phyloP scores from a whole-genome alignment of 306 rosid genomes.

The Casuarina equisetifolia region DNA sequence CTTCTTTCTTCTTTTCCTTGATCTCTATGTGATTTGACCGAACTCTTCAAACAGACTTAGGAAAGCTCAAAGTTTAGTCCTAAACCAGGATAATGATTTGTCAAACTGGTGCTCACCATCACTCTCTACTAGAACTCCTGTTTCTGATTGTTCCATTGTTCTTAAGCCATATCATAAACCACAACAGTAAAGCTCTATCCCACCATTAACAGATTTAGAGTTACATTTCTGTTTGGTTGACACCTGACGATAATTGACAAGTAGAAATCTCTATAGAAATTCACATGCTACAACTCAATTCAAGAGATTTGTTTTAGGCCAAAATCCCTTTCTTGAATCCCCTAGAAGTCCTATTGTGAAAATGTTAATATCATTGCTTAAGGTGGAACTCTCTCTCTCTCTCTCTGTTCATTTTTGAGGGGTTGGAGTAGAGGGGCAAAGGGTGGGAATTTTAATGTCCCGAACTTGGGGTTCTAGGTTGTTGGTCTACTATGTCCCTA shows the following conservation, averaged over 20 bases:
- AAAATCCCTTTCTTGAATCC: not conserved
- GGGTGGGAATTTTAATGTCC: too few relatives aligned
- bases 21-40: not conserved
- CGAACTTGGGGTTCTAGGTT: not conserved
- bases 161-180: too few relatives aligned
- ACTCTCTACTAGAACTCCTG: too few relatives aligned
- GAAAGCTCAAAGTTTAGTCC: not conserved
- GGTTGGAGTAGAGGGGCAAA: too few relatives aligned
- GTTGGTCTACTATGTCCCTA: not conserved
- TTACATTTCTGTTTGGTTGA: not conserved
- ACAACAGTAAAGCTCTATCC: not conserved
- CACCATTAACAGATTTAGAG: not conserved
- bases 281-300: not conserved
- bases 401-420: too few relatives aligned
- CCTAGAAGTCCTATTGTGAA: too few relatives aligned
- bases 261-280: not conserved
- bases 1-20: not conserved
- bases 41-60: not conserved
- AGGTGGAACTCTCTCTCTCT: not conserved
- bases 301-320: not conserved
- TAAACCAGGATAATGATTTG: not conserved
- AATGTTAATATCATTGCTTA: too few relatives aligned
- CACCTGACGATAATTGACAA: not conserved
- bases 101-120: not conserved
- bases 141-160: too few relatives aligned